Base-by-base conservation (phyloP, 176 grass and related monocot genomes). In the Carex cristatella region DNA sequence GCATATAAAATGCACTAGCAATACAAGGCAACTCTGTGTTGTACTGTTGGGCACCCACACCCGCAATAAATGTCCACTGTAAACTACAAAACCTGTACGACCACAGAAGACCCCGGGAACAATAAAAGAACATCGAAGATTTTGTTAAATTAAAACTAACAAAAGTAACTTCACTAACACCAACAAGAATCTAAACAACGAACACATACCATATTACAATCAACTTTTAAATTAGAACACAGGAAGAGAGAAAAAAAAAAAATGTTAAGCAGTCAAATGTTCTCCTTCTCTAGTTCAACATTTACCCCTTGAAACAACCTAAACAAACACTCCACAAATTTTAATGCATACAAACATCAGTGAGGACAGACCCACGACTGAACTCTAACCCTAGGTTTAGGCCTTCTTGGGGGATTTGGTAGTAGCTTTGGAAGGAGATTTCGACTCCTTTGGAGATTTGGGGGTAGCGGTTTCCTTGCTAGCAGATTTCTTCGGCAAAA, bases 371-470 rank as follows among this genome's bases (percentile, higher is more conserved):
- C 32, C 66, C 42, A 85, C 67, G 23, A 83, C 48, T 65, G 6
- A 51, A 87, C 71, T n/a, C 54, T 54, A 54, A 76, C 42, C 37
- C 81, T 81, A 67, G 70, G 4, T 19, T 83, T 82, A 53, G 59
- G 83, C 87, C 86, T 94, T 94, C 84, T 90, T 94, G 63, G 90
- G 82, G 55, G 88, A 89, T 76, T 92, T 92, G 79, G 89, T 65
- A 79, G 92, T 79, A 16, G 92, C 51, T 65, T 94, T 94, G 68
- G 86, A 91, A 66, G 91, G 89, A 3, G 91, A 93, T 32, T 89
- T 94, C n/a, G 82, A 2, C 32, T 68, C 72, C 80, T 94, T 94
- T 72, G 89, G 89, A 2, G 92, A 91, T 57, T 89, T 94, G 58
- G 83, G 1, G 19, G 42, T 60, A 61, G 82, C 82, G 38, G 65